Percentiles rank a stretch among this genome's conserved stretches.
phyloP scores from a whole-genome alignment of 1,139 yeast genomes.

The Magnusiomyces suaveolens region DNA sequence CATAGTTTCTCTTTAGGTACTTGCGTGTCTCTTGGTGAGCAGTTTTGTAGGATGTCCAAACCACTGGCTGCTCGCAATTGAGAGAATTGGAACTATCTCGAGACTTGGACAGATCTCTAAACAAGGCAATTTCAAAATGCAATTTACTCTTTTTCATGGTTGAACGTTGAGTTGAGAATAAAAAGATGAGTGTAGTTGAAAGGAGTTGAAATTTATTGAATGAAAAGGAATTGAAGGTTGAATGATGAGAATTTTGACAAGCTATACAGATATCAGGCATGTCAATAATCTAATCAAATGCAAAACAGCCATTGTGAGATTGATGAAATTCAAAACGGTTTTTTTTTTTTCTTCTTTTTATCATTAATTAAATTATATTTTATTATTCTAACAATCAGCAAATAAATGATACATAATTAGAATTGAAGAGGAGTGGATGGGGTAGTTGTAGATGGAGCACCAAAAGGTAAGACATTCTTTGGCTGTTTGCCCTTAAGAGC shows the following conservation, averaged over 20 bases:
- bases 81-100: neutral
- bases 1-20: neutral
- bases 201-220: no score
- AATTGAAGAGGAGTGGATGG: conserved; percentile 29
- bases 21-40: neutral
- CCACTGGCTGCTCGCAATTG: neutral
- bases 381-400: neutral
- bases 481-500: conserved; percentile 36
- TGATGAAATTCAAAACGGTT: no score
- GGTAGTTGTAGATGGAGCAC: conserved; percentile 27
- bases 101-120: neutral
- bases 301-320: no score
- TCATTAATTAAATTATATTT: no score
- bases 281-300: no score
- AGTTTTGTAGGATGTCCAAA: neutral
- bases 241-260: no score
- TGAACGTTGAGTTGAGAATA: neutral
- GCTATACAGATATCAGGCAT: no score
- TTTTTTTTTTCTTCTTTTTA: no score
- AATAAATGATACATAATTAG: conserved; percentile 12
- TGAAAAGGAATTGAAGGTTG: no score
- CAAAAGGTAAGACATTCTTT: conserved; percentile 33
- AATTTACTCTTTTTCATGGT: neutral
- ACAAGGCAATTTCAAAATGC: conserved; percentile 1
- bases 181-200: no score